Evolutionary conservation across 345 rosid species (phyloP).

Genomic region (Heritiera littoralis): DNA sequence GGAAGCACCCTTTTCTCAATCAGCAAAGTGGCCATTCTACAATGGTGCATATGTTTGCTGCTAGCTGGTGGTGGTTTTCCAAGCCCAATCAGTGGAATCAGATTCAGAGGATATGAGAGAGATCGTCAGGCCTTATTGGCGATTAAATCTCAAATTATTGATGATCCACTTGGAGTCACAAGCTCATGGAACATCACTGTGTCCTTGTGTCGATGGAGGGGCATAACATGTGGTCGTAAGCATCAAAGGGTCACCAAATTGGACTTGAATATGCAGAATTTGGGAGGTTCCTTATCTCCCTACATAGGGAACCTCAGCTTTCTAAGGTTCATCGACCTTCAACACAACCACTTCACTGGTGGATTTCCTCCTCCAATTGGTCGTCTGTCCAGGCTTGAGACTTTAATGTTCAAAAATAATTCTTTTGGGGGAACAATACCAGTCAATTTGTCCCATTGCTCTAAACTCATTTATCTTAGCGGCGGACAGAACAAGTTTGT

Average conservation of each 20-base stretch:
- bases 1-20: too few species aligned
- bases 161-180: too few species aligned
- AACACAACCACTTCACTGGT: not conserved
- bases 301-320: conserved; percentile 28
- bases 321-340: conserved; percentile 4
- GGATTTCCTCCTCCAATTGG: conserved; percentile 19
- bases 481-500: not conserved
- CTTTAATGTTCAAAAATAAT: not conserved
- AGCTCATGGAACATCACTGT: too few species aligned
- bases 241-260: too few species aligned
- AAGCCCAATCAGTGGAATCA: not conserved
- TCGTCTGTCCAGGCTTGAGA: not conserved
- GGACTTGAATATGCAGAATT: too few species aligned
- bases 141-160: too few species aligned
- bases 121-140: conserved; percentile 18
- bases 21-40: too few species aligned
- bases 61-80: not conserved
- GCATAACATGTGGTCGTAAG: too few species aligned
- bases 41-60: not conserved
- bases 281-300: not conserved
- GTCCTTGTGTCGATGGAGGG: too few species aligned
- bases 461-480: not conserved
- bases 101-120: not conserved
- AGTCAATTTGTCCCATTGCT: conserved; percentile 19
- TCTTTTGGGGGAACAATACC: conserved; percentile 13